phyloP scores from a whole-genome alignment of 2,329 filamentous ascomycete species.

The Aureobasidium sp. region DNA sequence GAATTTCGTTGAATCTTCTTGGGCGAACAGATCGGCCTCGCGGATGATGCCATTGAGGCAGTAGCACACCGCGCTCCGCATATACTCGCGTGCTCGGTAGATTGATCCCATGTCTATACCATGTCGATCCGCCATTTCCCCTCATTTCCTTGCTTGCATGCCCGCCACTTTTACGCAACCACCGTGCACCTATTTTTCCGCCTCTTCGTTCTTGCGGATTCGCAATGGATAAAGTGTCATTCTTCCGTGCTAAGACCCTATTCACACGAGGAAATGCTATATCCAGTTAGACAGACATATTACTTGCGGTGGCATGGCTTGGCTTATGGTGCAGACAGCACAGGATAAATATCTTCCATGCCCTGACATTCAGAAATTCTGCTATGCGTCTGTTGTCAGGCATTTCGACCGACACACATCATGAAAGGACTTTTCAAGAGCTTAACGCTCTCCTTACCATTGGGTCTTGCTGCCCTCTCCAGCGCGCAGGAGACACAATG shows the following conservation, averaged over 20 bases:
- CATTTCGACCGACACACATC: neutral
- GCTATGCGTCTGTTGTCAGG: neutral
- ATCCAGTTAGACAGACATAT: neutral
- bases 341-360: neutral
- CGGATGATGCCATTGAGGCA: too few relatives aligned
- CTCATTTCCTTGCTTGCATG: constrained; percentile 3
- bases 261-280: neutral
- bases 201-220: neutral
- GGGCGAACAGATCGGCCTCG: too few relatives aligned
- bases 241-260: constrained; percentile 4
- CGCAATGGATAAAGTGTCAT: neutral
- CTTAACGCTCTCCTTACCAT: neutral
- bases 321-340: neutral
- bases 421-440: constrained; percentile 2
- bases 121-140: neutral
- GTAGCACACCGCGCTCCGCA: too few relatives aligned
- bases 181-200: constrained; percentile 11
- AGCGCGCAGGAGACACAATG: constrained; percentile 7
- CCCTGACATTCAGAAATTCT: neutral
- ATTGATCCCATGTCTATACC: neutral
- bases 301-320: neutral
- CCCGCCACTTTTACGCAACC: neutral
- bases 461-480: neutral
- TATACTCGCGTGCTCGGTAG: neutral
- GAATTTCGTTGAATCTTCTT: too few relatives aligned